Base-by-base conservation (phyloP, 208 protist species). In the Trypanosoma rangeli region DNA sequence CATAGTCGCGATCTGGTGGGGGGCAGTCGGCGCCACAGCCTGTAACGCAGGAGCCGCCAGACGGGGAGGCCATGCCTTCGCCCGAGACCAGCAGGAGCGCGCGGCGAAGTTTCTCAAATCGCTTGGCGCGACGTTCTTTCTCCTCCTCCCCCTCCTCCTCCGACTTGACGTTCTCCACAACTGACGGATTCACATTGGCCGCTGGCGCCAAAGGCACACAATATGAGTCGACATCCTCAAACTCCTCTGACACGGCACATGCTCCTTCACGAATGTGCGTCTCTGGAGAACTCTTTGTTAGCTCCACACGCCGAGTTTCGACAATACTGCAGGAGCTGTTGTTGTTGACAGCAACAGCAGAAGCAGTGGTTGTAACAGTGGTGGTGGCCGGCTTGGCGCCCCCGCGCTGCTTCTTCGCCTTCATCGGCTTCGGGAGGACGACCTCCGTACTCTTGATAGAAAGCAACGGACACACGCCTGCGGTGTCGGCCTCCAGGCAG, bases 41-140 rank as follows among this genome's bases (percentile, higher is more conserved):
- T 13, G 35, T 33, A 15, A 29, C 9, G 22, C 28, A 33, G 57
- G 24, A 8, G 0, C 42, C 20, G 1, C 7, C 15, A 18, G 22
- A 24, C 0, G 31, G 59, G 50, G 10, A 39, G 26, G n/a, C 24
- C 18, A 9, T 39, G 4, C 39, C 29, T 28, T 50, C 46, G 39
- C 8, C n/a, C 20, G 44, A 28, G 12, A 67, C 13, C 24, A 49
- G 31, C n/a, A 66, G 29, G 22, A 73, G 56, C 7, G 59, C 59
- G 44, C 8, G 37, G 3, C 60, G 31, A n/a, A 73, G 57, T 48
- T 37, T 73, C 24, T 73, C 68, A 66, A 65, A 66, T 33, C 66
- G 54, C 42, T 33, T 42, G 1, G 35, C 58, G 9, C 68, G 58
- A 31, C 28, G 20, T 46, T 37, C 28, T 28, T 55, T 22, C 49